These are phyloP conservation scores for Xylaria sp. DNA, from an alignment of 2,329 filamentous ascomycete genomes.

Conservation along the genomic window DNA sequence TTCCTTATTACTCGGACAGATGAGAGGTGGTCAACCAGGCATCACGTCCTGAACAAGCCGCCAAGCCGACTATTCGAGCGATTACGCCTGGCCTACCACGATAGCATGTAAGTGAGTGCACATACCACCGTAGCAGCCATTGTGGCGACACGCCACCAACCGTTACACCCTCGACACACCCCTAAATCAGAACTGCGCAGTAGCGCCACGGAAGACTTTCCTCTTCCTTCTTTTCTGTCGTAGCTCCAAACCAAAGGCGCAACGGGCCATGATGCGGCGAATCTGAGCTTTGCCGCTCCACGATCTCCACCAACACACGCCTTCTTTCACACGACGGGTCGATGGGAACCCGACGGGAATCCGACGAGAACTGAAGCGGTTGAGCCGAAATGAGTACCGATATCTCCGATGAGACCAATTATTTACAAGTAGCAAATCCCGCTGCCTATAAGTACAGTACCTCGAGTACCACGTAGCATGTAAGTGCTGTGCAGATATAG, in stretches of 20 bases:
- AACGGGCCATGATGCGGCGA: conserved; percentile 2
- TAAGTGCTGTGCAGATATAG: not conserved
- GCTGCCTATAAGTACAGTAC: too few relatives aligned
- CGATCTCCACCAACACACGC: conserved; percentile 7
- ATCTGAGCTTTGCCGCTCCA: conserved; percentile 6
- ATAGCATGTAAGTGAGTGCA: not conserved
- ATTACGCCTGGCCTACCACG: conserved; percentile 6
- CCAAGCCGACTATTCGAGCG: conserved; percentile 8
- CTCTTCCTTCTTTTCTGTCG: conserved; percentile 11
- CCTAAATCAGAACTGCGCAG: conserved; percentile 9
- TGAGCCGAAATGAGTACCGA: conserved; percentile 8
- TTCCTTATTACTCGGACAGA: not conserved
- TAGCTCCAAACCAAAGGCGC: conserved; percentile 12
- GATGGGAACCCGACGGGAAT: not conserved
- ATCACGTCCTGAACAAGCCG: not conserved
- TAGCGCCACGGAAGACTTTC: conserved; percentile 15
- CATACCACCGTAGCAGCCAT: conserved; percentile 19
- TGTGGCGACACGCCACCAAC: conserved; percentile 21
- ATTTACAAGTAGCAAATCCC: not conserved
- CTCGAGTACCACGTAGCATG: not conserved
- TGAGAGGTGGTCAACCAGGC: not conserved
- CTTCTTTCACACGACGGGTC: conserved; percentile 7
- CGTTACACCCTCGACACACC: conserved; percentile 19
- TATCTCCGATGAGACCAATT: conserved; percentile 14
- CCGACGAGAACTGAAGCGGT: conserved; percentile 2